Conservation (phyloP, 106 monocot species). For the Dendrobium officinale region DNA sequence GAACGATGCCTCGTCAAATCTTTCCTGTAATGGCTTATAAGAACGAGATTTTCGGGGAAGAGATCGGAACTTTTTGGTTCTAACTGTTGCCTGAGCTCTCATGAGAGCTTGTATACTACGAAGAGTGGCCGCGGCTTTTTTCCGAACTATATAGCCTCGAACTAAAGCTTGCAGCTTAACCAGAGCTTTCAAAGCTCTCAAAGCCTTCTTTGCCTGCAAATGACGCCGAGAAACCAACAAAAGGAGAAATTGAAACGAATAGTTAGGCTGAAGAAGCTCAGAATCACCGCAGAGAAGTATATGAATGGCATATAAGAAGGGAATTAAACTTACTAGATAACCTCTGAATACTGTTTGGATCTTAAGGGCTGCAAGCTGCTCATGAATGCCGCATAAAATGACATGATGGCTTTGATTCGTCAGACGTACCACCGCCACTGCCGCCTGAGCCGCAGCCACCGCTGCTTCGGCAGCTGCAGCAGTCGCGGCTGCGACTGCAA, state of each 20-base stretch:
- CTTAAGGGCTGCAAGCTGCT: conserved; percentile 36
- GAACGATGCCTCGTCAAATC: no score
- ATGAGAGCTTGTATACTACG: conserved; percentile 37
- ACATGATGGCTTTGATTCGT: conserved; percentile 16
- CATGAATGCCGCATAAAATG: conserved; percentile 7
- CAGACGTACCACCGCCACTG: conserved; percentile 44
- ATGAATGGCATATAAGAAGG: no score
- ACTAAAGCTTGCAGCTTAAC: conserved; percentile 58
- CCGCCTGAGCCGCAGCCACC: conserved; percentile 49
- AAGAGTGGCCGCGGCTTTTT: conserved; percentile 24
- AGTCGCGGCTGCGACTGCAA: conserved; percentile 51
- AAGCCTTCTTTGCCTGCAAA: conserved; percentile 49
- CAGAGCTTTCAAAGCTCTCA: conserved; percentile 41
- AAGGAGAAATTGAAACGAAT: no score
- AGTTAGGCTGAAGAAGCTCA: background rate
- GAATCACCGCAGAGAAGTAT: no score
- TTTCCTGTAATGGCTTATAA: no score
- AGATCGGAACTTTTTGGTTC: conserved; percentile 10
- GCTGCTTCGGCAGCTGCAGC: conserved; percentile 57
- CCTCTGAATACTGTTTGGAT: conserved; percentile 56
- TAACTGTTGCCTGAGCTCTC: conserved; percentile 21
- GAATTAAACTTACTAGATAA: conserved; percentile 31
- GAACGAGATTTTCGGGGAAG: no score
- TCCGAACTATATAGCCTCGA: conserved; percentile 42
- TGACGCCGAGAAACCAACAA: no score